These are phyloP conservation scores for Monotropa hypopitys DNA, from an alignment of 179 eudicot species.

Conservation along the genomic window DNA sequence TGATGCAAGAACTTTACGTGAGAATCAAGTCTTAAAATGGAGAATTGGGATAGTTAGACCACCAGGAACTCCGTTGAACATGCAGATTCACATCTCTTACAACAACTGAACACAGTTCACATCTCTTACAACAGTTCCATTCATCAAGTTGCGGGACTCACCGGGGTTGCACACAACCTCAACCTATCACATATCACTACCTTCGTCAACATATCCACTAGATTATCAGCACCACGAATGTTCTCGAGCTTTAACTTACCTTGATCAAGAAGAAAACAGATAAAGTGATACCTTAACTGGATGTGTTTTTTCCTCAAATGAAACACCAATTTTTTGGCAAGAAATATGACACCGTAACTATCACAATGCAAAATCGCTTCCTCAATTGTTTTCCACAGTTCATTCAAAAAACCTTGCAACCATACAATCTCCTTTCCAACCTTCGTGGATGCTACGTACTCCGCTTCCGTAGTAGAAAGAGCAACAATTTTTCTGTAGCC, in stretches of 20 bases:
- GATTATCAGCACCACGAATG: not conserved
- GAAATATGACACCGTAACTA: no score
- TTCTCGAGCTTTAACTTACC: no score
- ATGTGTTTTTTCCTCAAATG: no score
- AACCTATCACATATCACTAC: no score
- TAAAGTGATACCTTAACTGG: no score
- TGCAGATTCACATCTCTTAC: not conserved
- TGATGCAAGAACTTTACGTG: not conserved
- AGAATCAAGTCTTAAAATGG: not conserved
- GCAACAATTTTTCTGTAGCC: not conserved
- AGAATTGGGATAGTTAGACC: not conserved
- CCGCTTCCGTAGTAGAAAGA: not conserved
- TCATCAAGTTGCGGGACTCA: not conserved
- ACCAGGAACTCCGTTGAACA: not conserved
- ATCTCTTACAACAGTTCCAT: no score
- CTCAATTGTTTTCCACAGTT: not conserved
- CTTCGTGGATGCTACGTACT: not conserved
- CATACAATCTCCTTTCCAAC: not conserved
- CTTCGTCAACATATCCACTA: not conserved
- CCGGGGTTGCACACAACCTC: not conserved
- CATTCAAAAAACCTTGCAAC: not conserved
- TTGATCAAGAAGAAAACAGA: no score
- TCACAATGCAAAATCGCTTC: not conserved
- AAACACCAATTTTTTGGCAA: no score
- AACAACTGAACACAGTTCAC: no score